A percentile compares a stretch with the other conserved stretches of the same genome.
Evolutionary conservation across 208 protist genomes (phyloP).

Genomic region (Crithidia sp.): DNA sequence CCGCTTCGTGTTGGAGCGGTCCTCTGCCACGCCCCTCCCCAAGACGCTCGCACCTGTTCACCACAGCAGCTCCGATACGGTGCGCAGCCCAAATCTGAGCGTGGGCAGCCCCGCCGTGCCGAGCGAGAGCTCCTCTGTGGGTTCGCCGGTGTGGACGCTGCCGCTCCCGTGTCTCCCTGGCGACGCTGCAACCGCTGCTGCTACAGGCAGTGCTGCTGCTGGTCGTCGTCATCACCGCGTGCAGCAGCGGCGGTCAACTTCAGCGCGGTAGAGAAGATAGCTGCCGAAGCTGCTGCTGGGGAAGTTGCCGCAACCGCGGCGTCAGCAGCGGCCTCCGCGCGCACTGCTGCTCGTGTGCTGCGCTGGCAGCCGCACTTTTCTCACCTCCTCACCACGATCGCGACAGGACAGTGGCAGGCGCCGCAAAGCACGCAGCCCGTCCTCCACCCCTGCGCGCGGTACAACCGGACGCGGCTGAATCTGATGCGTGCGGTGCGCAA

Average conservation of each 20-base stretch:
- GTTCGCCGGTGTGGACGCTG: constrained; percentile 24
- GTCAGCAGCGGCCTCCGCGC: background rate
- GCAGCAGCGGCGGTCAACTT: no score
- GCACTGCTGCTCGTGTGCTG: constrained; percentile 21
- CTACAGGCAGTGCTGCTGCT: no score
- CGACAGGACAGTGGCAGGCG: constrained; percentile 35
- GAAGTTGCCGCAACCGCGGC: background rate
- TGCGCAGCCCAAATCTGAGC: constrained; percentile 23
- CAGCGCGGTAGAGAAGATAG: background rate
- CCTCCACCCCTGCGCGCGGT: constrained; percentile 24
- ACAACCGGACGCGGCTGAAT: constrained; percentile 26
- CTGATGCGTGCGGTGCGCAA: constrained; percentile 11
- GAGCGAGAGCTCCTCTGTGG: constrained; percentile 19
- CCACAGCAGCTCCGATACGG: background rate
- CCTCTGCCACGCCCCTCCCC: constrained; percentile 5
- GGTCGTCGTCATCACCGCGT: no score
- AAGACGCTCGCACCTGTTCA: background rate
- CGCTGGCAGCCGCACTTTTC: constrained; percentile 34
- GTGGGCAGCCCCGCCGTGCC: constrained; percentile 19
- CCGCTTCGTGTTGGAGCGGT: constrained; percentile 13
- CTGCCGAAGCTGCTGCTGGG: background rate
- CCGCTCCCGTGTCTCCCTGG: constrained; percentile 15
- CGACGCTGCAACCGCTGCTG: background rate
- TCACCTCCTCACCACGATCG: constrained; percentile 37
- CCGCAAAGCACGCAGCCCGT: constrained; percentile 2